Evolutionary conservation across 2,329 filamentous ascomycete genomes (phyloP).

Genomic region (Bipolaris sorokiniana): DNA sequence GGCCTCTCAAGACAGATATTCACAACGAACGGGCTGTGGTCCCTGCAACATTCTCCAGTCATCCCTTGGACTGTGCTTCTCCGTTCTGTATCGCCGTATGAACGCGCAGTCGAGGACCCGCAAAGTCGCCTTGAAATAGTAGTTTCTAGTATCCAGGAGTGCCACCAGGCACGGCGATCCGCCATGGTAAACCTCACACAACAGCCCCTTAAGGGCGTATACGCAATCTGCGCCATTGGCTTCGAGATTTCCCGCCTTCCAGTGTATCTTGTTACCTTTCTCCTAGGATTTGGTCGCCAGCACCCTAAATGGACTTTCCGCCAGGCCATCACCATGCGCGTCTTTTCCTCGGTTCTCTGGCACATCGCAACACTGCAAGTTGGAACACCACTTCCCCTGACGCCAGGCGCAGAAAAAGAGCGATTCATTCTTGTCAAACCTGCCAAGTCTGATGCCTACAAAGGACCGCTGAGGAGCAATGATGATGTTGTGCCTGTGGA

Average conservation of each 20-base stretch:
- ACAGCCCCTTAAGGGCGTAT: slow-evolving; percentile 52
- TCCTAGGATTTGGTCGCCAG: slow-evolving; percentile 46
- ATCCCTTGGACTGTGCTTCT: not conserved
- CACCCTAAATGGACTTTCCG: slow-evolving; percentile 49
- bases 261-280: slow-evolving; percentile 50
- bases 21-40: too few species aligned
- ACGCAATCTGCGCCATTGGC: slow-evolving; percentile 44
- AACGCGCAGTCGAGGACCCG: not conserved
- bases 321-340: slow-evolving; percentile 47
- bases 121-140: not conserved
- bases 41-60: too few species aligned
- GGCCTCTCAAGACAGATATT: too few species aligned
- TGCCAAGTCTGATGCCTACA: slow-evolving; percentile 29
- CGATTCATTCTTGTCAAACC: slow-evolving; percentile 47
- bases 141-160: not conserved
- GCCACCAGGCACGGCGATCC: not conserved
- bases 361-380: slow-evolving; percentile 40
- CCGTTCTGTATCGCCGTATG: not conserved
- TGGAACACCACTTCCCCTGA: slow-evolving; percentile 41
- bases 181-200: slow-evolving; percentile 28
- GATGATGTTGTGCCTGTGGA: slow-evolving; percentile 44
- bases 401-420: slow-evolving; percentile 48
- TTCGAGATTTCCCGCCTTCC: slow-evolving; percentile 48
- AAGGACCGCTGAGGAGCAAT: slow-evolving; percentile 40
- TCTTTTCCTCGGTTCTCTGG: slow-evolving; percentile 44